Evolutionary conservation across 495 filamentous ascomycete species (phyloP), one percentile per base, ranked within the genome.

Genomic region (Ramalina peruviana): DNA sequence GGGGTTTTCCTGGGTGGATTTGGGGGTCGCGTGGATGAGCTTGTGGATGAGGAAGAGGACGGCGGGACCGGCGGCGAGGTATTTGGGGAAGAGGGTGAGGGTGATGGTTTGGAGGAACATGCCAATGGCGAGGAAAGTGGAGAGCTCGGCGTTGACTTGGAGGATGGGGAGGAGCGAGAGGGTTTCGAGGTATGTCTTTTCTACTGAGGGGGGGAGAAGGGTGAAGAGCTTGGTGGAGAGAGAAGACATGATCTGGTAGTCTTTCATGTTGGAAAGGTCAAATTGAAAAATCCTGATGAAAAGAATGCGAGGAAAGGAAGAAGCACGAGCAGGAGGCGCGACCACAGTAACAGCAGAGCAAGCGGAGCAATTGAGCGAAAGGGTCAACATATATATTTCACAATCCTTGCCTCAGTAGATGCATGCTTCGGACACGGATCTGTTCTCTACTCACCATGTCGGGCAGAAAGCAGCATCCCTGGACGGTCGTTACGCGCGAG

Each of bases 151-250:
- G 73, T 60, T 67, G n/a, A 33, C 2, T 48, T 74, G 60, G 61
- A 89, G 88, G 73, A 96, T 23, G 33, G 47, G 47, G 20, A 49
- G 38, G 10, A 16, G 36, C 4, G 19, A 40, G 26, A 16, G 13
- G 46, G 36, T 48, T 10, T 23, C 15, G 16, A 19, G 16, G 17
- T 19, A 23, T 19, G 40, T 19, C 40, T 41, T 41, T 41, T 41
- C 17, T 17, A n/a, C 16, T 41, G 40, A 41, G 9, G 40, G 40
- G 21, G 40, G 40, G 15, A 41, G 40, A 23, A 23, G 17, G 16
- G 40, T 1, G 17, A 41, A 19, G 40, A 23, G 7, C 21, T n/a
- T 41, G 6, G 40, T 19, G 40, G 40, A 41, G 4, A 41, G 16
- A 3, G 17, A 19, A 10, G 40, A 41, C 17, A 41, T 23, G 40